These are phyloP conservation scores for Bacterosira constricta DNA, from an alignment of 108 stramenopile species.

Conservation along the genomic window DNA sequence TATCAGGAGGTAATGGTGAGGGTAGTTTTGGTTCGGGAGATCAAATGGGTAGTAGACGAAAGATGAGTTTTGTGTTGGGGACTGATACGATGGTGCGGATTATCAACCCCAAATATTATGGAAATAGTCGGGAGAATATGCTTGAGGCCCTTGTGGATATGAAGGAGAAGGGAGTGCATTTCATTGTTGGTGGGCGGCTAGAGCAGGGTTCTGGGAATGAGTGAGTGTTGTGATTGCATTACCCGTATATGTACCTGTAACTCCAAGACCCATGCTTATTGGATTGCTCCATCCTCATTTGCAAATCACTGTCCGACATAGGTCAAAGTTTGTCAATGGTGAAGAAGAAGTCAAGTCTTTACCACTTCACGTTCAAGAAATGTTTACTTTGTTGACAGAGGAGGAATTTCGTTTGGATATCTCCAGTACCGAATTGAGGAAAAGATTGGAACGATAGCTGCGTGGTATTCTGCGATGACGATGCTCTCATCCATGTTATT, in stretches of 20 bases:
- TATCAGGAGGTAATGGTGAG: not conserved
- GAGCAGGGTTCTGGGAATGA: slow-evolving; percentile 50
- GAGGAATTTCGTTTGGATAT: slow-evolving; percentile 81
- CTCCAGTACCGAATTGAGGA: slow-evolving; percentile 73
- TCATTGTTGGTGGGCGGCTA: slow-evolving; percentile 81
- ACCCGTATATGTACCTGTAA: not conserved
- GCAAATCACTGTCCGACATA: too few relatives aligned
- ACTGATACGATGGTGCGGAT: slow-evolving; percentile 89
- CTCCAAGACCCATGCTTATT: not conserved
- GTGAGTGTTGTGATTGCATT: not conserved
- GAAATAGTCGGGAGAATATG: slow-evolving; percentile 55
- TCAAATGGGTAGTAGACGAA: slow-evolving; percentile 5
- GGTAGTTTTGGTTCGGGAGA: not conserved
- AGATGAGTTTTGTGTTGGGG: slow-evolving; percentile 81
- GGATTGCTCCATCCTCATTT: not conserved
- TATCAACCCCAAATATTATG: slow-evolving; percentile 90
- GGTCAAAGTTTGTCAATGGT: slow-evolving; percentile 66
- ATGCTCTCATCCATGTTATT: not conserved
- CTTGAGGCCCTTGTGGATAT: slow-evolving; percentile 58
- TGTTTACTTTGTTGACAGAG: slow-evolving; percentile 73
- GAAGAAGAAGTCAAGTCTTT: slow-evolving; percentile 59
- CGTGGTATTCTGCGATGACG: not conserved
- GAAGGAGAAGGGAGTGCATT: slow-evolving; percentile 62
- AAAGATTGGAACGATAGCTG: slow-evolving; percentile 17
- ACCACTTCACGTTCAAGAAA: slow-evolving; percentile 58